Evolutionary conservation across 768 basidiomycete genomes (phyloP).

Genomic region (Boletus rubroflammeus): DNA sequence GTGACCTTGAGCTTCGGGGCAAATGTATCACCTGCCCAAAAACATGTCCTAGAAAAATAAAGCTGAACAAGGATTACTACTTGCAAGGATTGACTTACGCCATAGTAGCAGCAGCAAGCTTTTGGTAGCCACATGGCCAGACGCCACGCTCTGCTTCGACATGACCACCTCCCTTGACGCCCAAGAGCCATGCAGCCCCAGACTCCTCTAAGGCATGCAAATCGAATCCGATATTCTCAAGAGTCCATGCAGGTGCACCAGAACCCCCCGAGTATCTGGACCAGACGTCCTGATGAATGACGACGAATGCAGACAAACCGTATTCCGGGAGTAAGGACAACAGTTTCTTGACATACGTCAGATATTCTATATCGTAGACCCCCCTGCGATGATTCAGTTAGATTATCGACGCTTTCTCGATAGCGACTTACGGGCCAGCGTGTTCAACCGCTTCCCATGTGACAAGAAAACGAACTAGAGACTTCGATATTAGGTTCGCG

Average conservation of each 20-base stretch:
- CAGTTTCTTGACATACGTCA: constrained; percentile 70
- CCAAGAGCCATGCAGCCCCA: constrained; percentile 84
- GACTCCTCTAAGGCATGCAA: constrained; percentile 73
- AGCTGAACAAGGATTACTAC: neutral
- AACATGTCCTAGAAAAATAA: constrained; percentile 61
- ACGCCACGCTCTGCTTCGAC: constrained; percentile 75
- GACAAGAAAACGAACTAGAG: constrained; percentile 80
- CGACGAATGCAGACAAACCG: constrained; percentile 70
- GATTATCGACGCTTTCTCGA: neutral
- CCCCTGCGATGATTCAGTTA: constrained; percentile 47
- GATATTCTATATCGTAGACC: constrained; percentile 78
- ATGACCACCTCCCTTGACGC: constrained; percentile 74
- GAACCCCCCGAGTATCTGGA: constrained; percentile 93
- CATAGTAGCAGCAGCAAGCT: constrained; percentile 91
- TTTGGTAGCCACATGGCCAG: constrained; percentile 94
- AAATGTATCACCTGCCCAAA: constrained; percentile 90
- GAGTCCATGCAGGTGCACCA: constrained; percentile 95
- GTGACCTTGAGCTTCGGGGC: constrained; percentile 67
- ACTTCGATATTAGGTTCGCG: neutral
- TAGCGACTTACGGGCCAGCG: constrained; percentile 71
- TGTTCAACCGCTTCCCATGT: constrained; percentile 99
- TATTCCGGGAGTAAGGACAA: constrained; percentile 68
- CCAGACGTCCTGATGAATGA: constrained; percentile 94
- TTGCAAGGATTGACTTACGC: constrained; percentile 48
- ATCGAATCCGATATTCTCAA: constrained; percentile 84